Conservation (phyloP, 768 basidiomycete species). For the Clitopilus hobsonii region DNA sequence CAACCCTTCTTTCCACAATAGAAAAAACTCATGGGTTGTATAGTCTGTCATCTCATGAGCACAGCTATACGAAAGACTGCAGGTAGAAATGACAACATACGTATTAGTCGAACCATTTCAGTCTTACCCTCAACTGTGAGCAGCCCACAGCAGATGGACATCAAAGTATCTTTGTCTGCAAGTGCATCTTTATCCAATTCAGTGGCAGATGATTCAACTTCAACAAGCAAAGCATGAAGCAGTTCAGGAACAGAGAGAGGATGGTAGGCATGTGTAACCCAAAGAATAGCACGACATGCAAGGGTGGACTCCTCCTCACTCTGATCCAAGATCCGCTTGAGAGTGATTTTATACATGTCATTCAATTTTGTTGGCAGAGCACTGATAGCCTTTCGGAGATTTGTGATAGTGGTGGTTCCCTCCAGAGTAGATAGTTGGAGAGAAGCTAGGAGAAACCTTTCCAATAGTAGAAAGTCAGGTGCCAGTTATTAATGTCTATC, state of each 20-base stretch:
- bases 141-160: not conserved
- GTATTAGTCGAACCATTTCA: not conserved
- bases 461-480: not conserved
- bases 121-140: not conserved
- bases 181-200: not conserved
- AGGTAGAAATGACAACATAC: not conserved
- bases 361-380: not conserved
- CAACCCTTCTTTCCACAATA: not conserved
- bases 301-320: not conserved
- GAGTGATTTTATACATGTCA: not conserved
- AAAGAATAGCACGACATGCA: not conserved
- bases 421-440: not conserved
- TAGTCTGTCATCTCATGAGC: not conserved
- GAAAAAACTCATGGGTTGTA: not conserved
- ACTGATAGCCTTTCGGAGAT: not conserved
- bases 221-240: not conserved
- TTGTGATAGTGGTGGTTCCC: not conserved
- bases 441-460: not conserved
- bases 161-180: not conserved
- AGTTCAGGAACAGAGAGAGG: not conserved
- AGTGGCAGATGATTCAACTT: not conserved
- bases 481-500: not conserved
- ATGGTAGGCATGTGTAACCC: not conserved
- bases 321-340: not conserved
- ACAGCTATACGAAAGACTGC: not conserved